Evolutionary conservation across 495 filamentous ascomycete genomes (phyloP).

Genomic region (Penicillium maclennaniae): DNA sequence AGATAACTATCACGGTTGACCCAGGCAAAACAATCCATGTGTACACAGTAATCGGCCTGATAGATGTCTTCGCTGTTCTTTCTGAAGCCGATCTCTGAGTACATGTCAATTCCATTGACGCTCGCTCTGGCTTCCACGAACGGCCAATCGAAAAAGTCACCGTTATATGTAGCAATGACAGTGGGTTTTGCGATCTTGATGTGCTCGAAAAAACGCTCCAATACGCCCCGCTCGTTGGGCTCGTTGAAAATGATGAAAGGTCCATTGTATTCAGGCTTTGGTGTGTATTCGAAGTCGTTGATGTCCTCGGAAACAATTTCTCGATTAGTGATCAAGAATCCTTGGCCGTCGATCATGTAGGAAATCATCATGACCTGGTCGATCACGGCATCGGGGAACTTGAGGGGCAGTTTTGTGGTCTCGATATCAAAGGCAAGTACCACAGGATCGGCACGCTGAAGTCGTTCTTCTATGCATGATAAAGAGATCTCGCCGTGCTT

Average conservation of each 20-base stretch:
- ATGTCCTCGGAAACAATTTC: conserved; percentile 99
- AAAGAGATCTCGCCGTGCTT: conserved; percentile 85
- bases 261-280: conserved; percentile 91
- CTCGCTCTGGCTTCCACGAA: conserved; percentile 93
- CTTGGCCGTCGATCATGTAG: conserved; percentile 99
- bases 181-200: conserved; percentile 93
- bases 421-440: conserved; percentile 98
- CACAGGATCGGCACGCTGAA: conserved; percentile 87
- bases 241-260: conserved; percentile 98
- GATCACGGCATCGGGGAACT: conserved; percentile 93
- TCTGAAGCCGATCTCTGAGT: conserved; percentile 92
- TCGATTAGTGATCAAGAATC: conserved; percentile 96
- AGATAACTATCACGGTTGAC: conserved; percentile 98
- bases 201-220: conserved; percentile 93
- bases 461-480: conserved; percentile 79
- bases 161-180: conserved; percentile 99
- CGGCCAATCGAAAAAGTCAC: conserved; percentile 99
- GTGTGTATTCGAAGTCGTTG: conserved; percentile 95
- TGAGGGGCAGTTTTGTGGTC: conserved; percentile 91
- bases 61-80: conserved; percentile 95
- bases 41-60: conserved; percentile 88
- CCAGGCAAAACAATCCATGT: conserved; percentile 99
- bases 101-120: conserved; percentile 98
- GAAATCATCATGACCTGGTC: conserved; percentile 99
- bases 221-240: conserved; percentile 78